These are phyloP conservation scores for Bryoglossum gracile DNA, from an alignment of 495 filamentous ascomycete genomes.

Conservation along the genomic window DNA sequence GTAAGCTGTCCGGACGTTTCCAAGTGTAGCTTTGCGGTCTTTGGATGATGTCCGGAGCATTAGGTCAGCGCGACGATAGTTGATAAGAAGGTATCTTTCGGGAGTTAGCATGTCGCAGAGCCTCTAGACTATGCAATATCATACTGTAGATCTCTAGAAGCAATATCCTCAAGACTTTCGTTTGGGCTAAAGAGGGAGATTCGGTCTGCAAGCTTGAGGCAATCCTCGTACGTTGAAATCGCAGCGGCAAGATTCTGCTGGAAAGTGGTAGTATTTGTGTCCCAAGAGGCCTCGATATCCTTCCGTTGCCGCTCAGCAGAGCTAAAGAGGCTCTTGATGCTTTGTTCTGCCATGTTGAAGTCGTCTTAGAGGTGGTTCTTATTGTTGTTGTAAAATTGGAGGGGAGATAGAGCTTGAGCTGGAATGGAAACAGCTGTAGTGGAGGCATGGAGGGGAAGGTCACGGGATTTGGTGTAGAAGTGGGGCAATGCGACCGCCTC, in stretches of 20 bases:
- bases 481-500: no score
- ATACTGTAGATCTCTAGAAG: constrained; percentile 75
- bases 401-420: no score
- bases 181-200: constrained; percentile 85
- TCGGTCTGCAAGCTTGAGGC: constrained; percentile 56
- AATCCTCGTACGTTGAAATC: constrained; percentile 64
- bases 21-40: constrained; percentile 58
- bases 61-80: constrained; percentile 63
- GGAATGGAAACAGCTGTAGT: no score
- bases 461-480: no score
- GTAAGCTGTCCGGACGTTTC: constrained; percentile 55
- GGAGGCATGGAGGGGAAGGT: no score
- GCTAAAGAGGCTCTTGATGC: constrained; percentile 48
- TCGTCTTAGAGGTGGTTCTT: background rate
- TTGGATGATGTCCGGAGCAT: constrained; percentile 45
- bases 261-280: constrained; percentile 42
- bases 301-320: constrained; percentile 50
- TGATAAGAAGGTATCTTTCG: constrained; percentile 59
- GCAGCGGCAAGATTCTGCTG: constrained; percentile 58
- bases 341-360: constrained; percentile 37
- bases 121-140: constrained; percentile 29
- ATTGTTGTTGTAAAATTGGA: no score
- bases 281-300: constrained; percentile 36
- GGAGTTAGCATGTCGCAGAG: constrained; percentile 19
- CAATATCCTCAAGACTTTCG: constrained; percentile 81